These are phyloP conservation scores for sunflower (Helianthus annuus) DNA, from an alignment of 129 eudicot genomes.

Conservation along the genomic window DNA sequence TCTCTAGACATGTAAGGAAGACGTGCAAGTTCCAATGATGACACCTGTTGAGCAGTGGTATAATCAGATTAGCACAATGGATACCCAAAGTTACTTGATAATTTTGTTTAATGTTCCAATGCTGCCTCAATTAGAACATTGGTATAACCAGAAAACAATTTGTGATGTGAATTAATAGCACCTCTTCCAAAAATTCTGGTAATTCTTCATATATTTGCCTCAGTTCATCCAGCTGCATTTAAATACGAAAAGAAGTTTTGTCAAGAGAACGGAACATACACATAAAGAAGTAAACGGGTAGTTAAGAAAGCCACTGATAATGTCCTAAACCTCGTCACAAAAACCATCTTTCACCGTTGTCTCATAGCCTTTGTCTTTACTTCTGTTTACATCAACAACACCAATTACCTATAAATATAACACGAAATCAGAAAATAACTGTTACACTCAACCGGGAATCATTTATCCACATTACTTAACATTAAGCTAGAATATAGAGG, in stretches of 20 bases:
- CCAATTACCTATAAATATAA: slow-evolving; percentile 69
- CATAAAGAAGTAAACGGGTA: slow-evolving; percentile 8
- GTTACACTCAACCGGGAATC: neutral
- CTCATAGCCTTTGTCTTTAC: slow-evolving; percentile 84
- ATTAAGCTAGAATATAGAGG: no score
- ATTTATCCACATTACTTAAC: neutral
- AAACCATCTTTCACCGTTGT: slow-evolving; percentile 87
- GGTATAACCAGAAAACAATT: slow-evolving; percentile 9
- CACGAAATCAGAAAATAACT: neutral
- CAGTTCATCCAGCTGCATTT: slow-evolving; percentile 89
- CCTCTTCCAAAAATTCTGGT: slow-evolving; percentile 97
- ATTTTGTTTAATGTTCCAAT: slow-evolving; percentile 40
- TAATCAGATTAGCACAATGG: slow-evolving; percentile 15
- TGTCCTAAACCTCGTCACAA: slow-evolving; percentile 77
- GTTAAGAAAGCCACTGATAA: slow-evolving; percentile 12
- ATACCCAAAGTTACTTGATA: slow-evolving; percentile 9
- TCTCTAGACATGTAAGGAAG: slow-evolving; percentile 65
- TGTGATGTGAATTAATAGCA: slow-evolving; percentile 25
- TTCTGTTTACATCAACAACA: slow-evolving; percentile 76
- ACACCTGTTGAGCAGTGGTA: slow-evolving; percentile 54
- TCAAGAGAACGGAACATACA: slow-evolving; percentile 21
- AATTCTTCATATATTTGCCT: slow-evolving; percentile 95
- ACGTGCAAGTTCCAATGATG: slow-evolving; percentile 75
- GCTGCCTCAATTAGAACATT: slow-evolving; percentile 51
- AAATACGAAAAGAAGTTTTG: slow-evolving; percentile 14